Base-by-base conservation (phyloP, 371 early-diverging fungal species). In the Smittium culicis region DNA sequence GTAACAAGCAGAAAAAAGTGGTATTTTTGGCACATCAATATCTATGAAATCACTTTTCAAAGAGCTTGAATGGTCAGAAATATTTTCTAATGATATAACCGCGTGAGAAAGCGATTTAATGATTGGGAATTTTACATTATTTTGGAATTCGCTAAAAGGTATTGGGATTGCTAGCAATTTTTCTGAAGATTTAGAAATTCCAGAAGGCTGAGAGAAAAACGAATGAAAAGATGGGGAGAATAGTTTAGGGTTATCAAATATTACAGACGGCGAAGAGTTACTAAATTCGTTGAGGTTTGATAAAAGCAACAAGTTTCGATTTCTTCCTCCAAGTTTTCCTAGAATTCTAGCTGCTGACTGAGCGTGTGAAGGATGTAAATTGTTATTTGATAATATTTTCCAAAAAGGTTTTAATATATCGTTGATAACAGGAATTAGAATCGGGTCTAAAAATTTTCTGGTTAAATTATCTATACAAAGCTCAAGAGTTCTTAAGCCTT, bases 391-490 rank as follows among this genome's bases (percentile, higher is more conserved):
- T n/a, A 29, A 11, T 1, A 32, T 16, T 45, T 64, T 54, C 90
- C 94, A 94, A 25, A 99, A 79, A 0, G 90, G 88, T 32, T 82
- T 79, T 94, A 98, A 93, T 1, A 99, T 79, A 34, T 96, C 96
- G 30, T 87, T 84, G 71, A 93, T 88, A 29, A 95, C 91, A 1
- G 97, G 98, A 1, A 84, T 83, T 82, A 99, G 84, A 59, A 97
- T 92, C 1, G 95, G 96, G 69, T 98, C 98, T 64, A 99, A 72
- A 71, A 97, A 96, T 66, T 98, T 98, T 35, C 91, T 90, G 1
- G 93, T 96, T 31, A 99, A 74, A 70, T 98, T 98, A 74, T 99
- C 99, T 58, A 98, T 91, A 75, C 98, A 98, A 2, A 96, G 82
- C 76, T 99, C 99, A 65, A 99, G 84, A 0, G 96, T 97, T 35